These are phyloP conservation scores for Petrea volubilis DNA, from an alignment of 257 asterid genomes.

Conservation along the genomic window DNA sequence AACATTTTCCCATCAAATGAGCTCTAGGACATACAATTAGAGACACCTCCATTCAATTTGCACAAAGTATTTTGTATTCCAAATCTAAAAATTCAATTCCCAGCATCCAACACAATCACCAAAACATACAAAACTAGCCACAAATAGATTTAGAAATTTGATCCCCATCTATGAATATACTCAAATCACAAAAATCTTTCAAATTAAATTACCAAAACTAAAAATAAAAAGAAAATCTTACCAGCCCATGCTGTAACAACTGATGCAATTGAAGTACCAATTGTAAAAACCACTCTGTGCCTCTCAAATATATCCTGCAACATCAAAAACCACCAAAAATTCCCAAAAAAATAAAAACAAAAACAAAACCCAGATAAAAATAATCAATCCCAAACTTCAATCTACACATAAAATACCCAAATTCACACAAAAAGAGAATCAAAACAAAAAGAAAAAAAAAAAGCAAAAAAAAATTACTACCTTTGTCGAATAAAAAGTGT, in stretches of 20 bases:
- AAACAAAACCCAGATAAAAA: slow-evolving; percentile 3
- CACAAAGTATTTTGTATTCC: not conserved
- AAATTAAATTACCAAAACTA: not conserved
- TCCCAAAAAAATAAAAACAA: not conserved
- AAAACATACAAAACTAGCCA: not conserved
- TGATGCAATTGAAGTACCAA: slow-evolving; percentile 85
- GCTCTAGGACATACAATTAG: not conserved
- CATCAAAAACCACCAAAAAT: slow-evolving; percentile 13
- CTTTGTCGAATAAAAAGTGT: slow-evolving; percentile 67
- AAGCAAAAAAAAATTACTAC: slow-evolving; percentile 24
- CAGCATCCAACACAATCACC: not conserved
- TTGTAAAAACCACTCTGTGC: slow-evolving; percentile 82
- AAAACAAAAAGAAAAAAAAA: no score
- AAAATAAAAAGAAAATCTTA: slow-evolving; percentile 17
- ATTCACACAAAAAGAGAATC: not conserved
- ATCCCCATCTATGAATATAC: not conserved
- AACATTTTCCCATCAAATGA: not conserved
- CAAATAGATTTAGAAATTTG: not conserved
- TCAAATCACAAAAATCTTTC: not conserved
- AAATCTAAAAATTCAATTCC: slow-evolving; percentile 14
- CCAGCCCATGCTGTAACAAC: slow-evolving; percentile 88
- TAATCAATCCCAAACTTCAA: not conserved
- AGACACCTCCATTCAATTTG: not conserved
- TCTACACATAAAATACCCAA: not conserved
- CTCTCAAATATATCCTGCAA: slow-evolving; percentile 82